phyloP scores from a whole-genome alignment of 768 basidiomycete species.

The Psilocybe tampanensis region DNA sequence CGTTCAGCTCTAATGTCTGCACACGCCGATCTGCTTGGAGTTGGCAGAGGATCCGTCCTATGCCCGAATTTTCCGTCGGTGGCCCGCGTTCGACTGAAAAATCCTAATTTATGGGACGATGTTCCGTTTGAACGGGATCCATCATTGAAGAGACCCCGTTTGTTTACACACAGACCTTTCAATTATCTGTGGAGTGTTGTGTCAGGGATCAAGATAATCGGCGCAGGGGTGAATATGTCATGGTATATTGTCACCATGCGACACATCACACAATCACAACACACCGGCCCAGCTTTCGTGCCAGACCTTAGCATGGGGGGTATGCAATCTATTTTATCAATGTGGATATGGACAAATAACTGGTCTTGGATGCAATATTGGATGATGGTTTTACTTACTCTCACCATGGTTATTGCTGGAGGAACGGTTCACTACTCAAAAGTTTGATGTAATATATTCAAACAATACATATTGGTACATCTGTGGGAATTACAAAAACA shows the following conservation, averaged over 20 bases:
- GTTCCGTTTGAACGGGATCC: conserved; percentile 44
- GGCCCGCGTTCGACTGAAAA: conserved; percentile 29
- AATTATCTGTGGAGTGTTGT: conserved; percentile 33
- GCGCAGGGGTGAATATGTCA: conserved; percentile 61
- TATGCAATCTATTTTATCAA: conserved; percentile 38
- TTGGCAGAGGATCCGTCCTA: conserved; percentile 68
- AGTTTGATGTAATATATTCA: background rate
- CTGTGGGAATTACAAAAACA: background rate
- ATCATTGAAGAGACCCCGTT: conserved; percentile 19
- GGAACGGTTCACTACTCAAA: background rate
- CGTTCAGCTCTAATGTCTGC: conserved; percentile 48
- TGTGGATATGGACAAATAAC: conserved; percentile 31
- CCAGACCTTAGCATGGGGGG: conserved; percentile 30
- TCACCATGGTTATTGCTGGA: background rate
- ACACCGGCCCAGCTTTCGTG: conserved; percentile 2
- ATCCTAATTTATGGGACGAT: conserved; percentile 22
- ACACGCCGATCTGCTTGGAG: conserved; percentile 76
- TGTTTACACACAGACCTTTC: conserved; percentile 21
- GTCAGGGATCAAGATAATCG: conserved; percentile 58
- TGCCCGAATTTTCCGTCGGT: conserved; percentile 60
- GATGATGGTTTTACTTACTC: background rate
- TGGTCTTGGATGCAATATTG: background rate
- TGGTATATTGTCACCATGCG: conserved; percentile 72
- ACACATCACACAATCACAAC: conserved; percentile 36
- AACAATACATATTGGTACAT: background rate